These are phyloP conservation scores for Penicillium bialowiezense DNA, from an alignment of 495 filamentous ascomycete genomes.

Conservation along the genomic window DNA sequence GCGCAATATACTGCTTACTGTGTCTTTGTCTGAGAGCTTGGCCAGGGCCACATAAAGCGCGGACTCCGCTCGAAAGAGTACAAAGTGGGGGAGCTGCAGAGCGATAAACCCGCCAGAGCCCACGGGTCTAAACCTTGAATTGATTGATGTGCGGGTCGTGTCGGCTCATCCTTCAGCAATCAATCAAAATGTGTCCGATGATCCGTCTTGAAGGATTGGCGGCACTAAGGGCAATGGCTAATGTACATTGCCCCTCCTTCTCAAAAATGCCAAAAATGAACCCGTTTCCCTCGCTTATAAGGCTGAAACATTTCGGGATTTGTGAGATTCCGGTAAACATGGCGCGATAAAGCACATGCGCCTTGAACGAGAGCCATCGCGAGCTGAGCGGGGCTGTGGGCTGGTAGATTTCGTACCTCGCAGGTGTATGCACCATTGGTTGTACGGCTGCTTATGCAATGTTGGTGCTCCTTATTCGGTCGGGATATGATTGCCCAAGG, in stretches of 20 bases:
- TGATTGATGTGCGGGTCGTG: slow-evolving; percentile 15
- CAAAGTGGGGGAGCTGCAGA: slow-evolving; percentile 2
- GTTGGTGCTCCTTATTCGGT: slow-evolving; percentile 5
- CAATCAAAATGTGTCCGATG: slow-evolving; percentile 24
- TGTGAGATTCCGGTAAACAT: too few relatives aligned
- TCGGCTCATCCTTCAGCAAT: slow-evolving; percentile 11
- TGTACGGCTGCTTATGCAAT: slow-evolving; percentile 7
- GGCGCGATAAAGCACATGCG: not conserved
- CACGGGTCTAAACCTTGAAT: slow-evolving; percentile 20
- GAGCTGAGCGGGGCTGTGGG: slow-evolving; percentile 2
- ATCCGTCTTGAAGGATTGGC: slow-evolving; percentile 15
- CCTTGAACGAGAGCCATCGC: not conserved
- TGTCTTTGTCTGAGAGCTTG: slow-evolving; percentile 7
- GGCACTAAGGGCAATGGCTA: slow-evolving; percentile 15
- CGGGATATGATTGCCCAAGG: not conserved
- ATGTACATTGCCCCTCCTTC: slow-evolving; percentile 15
- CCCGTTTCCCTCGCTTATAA: too few relatives aligned
- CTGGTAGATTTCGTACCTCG: slow-evolving; percentile 15
- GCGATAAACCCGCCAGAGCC: slow-evolving; percentile 2
- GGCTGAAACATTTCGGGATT: not conserved
- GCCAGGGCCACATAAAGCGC: slow-evolving; percentile 5
- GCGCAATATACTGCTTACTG: slow-evolving; percentile 22
- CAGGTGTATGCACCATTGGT: slow-evolving; percentile 9
- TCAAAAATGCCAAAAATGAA: too few relatives aligned
- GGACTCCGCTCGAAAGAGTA: slow-evolving; percentile 6